A percentile compares a stretch with the other conserved stretches of the same genome.
These are phyloP conservation scores for Monilinia aucupariae DNA, from an alignment of 2,329 filamentous ascomycete genomes.

Conservation along the genomic window DNA sequence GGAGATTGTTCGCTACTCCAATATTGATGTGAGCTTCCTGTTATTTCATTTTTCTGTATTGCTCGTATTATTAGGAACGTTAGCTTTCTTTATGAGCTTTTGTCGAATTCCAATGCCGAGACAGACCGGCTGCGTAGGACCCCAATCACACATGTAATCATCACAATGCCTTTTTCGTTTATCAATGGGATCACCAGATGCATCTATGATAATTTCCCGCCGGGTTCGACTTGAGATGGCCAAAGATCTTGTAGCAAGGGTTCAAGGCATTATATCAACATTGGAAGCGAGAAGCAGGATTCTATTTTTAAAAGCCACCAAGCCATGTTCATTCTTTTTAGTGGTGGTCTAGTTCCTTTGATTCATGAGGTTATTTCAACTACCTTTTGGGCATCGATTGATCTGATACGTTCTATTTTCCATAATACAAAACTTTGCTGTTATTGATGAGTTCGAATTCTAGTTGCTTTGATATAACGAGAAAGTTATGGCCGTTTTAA, in stretches of 20 bases:
- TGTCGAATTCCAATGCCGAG: not conserved
- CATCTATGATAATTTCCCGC: constrained; percentile 4
- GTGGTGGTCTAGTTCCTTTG: not conserved
- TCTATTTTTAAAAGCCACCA: too few relatives aligned
- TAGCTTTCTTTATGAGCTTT: not conserved
- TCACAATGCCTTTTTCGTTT: not conserved
- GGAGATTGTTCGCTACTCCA: constrained; percentile 2
- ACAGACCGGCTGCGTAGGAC: not conserved
- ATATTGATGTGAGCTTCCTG: not conserved
- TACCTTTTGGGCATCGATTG: not conserved
- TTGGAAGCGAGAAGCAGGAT: not conserved
- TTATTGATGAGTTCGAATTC: not conserved
- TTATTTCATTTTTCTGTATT: not conserved
- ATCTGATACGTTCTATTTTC: not conserved
- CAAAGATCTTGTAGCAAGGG: not conserved
- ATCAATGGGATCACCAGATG: constrained; percentile 11
- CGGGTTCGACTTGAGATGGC: not conserved
- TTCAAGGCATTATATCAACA: too few relatives aligned
- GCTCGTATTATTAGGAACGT: too few relatives aligned
- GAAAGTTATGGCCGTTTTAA: not conserved
- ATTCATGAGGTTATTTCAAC: not conserved
- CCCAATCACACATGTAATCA: not conserved
- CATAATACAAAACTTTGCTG: not conserved
- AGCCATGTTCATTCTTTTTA: not conserved
- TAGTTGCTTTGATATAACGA: not conserved